Base-by-base conservation (phyloP, 768 basidiomycete genomes). In the Polyporus arcularius region DNA sequence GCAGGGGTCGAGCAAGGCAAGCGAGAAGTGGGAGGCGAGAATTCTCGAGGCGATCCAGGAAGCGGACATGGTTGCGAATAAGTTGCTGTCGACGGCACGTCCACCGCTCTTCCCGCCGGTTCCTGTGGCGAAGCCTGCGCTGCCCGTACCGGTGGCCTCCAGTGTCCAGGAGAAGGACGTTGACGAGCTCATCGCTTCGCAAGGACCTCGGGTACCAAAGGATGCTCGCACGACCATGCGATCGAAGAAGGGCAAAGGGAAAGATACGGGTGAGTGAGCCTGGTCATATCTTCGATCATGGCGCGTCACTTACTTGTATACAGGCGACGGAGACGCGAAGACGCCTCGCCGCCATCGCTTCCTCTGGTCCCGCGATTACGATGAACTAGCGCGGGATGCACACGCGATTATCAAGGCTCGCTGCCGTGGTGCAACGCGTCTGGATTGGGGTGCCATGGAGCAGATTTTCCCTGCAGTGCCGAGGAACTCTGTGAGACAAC, bases 311-410 rank as follows among this genome's bases (percentile, higher is more conserved):
- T 2, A 45, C 30, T 5, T 53, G 11, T 32, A 15, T n/a, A 16
- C n/a, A 52, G 66, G 45, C 43, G 41, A 45, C 21, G 30, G 42
- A 64, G 65, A 70, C 58, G 66, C 55, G 46, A 60, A 58, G 31
- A 41, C 52, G 18, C 61, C 64, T 31, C 67, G 88, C 54, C 81
- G 90, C 16, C 82, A 86, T 50, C 80, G 88, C 56, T 93, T 94
- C 70, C 84, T 85, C 50, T 98, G 94, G 94, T 92, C 84, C 56
- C 74, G 82, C 42, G 92, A 96, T 52, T 93, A 88, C 57, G 94
- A 98, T 57, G 96, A 98, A 61, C 82, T 95, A 41, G 88, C 89
- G 28, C 84, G 89, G 55, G 96, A 98, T 69, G 88, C 89, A 0
- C 87, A 86, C 48, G 89, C 85, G 11, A 87, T 98, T 64, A 84